phyloP scores from a whole-genome alignment of 2,329 filamentous ascomycete species.

The Sporothrix dimorphospora region DNA sequence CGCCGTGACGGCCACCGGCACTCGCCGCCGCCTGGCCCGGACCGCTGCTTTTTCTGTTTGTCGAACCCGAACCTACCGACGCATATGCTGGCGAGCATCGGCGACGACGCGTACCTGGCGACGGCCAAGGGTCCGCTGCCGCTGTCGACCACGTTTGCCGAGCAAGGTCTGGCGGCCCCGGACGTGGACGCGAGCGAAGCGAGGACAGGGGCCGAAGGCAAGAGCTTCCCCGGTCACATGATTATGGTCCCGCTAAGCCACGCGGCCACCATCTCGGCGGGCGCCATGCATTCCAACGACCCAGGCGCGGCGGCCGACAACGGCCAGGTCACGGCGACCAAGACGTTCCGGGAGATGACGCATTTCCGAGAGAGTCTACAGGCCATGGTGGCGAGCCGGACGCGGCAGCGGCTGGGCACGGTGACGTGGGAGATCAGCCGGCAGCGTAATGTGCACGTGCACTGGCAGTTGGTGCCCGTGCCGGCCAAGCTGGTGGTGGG shows the following conservation, averaged over 20 bases:
- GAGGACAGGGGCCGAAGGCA: background rate
- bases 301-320: constrained; percentile 38
- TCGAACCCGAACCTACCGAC: constrained; percentile 81
- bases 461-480: constrained; percentile 91
- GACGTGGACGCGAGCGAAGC: background rate
- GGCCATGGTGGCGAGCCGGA: constrained; percentile 68
- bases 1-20: constrained; percentile 40
- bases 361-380: constrained; percentile 78
- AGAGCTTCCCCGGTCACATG: constrained; percentile 78
- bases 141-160: constrained; percentile 66
- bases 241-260: constrained; percentile 90
- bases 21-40: constrained; percentile 67
- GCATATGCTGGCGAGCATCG: constrained; percentile 89
- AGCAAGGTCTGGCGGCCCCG: constrained; percentile 56
- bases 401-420: constrained; percentile 67
- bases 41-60: constrained; percentile 92
- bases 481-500: constrained; percentile 67
- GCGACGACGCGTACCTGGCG: constrained; percentile 83
- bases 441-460: constrained; percentile 77
- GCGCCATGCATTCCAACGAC: constrained; percentile 60
- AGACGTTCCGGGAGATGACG: constrained; percentile 78
- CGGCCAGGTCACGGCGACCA: constrained; percentile 63
- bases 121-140: constrained; percentile 90
- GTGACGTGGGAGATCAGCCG: constrained; percentile 94
- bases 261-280: constrained; percentile 68